These are phyloP conservation scores for Aureobasidium sp. DNA, from an alignment of 2,329 filamentous ascomycete genomes.

Conservation along the genomic window DNA sequence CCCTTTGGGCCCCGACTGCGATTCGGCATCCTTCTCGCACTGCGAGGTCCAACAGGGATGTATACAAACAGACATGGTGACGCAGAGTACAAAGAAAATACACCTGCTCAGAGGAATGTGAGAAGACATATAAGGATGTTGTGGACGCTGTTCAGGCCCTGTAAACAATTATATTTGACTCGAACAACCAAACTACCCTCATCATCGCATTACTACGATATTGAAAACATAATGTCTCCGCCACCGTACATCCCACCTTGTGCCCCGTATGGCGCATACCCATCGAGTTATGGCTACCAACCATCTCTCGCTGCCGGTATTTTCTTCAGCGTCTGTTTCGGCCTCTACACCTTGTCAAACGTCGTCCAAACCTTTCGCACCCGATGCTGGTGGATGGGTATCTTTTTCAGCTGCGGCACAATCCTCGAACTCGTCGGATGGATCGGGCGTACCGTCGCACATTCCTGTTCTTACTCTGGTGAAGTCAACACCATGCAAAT, in stretches of 20 bases:
- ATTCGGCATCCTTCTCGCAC: conserved; percentile 8
- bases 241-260: background rate
- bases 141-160: background rate
- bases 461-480: background rate
- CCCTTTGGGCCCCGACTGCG: conserved; percentile 2
- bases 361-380: conserved; percentile 3
- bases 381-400: conserved; percentile 7
- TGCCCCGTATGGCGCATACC: background rate
- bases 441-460: conserved; percentile 6
- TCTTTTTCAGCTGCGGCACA: conserved; percentile 1
- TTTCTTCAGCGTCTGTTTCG: conserved; percentile 4
- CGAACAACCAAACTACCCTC: background rate
- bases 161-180: no score
- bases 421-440: conserved; percentile 4
- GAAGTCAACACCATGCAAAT: conserved; percentile 11
- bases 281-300: conserved; percentile 6
- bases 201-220: background rate
- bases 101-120: background rate
- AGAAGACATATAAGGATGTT: background rate
- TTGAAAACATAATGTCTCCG: background rate
- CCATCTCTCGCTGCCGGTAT: conserved; percentile 3
- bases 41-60: background rate
- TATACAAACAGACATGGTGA: conserved; percentile 5
- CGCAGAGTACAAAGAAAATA: background rate
- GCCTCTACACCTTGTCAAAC: background rate